phyloP scores from a whole-genome alignment of 345 rosid genomes.

The Cardamine resedifolia region DNA sequence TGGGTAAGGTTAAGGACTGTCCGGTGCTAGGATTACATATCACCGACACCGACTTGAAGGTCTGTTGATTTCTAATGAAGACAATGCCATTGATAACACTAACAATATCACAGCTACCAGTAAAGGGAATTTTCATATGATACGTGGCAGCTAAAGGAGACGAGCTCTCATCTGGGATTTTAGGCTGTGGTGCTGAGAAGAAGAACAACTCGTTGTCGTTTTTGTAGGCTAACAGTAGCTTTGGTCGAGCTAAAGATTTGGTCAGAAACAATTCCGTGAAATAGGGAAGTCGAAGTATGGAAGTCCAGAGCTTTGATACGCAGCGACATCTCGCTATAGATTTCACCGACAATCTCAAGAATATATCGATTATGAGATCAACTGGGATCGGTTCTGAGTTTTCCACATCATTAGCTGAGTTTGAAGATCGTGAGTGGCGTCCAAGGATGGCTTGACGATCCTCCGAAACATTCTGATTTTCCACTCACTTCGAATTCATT shows the following conservation, averaged over 20 bases:
- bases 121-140: neutral
- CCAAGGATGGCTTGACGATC: neutral
- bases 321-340: neutral
- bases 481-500: no score
- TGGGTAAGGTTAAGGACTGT: neutral
- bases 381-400: neutral
- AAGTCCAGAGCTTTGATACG: neutral
- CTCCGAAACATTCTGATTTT: no score
- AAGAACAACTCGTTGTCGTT: neutral
- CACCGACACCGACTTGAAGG: neutral
- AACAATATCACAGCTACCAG: neutral
- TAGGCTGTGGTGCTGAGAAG: neutral
- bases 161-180: neutral
- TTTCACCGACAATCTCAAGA: neutral
- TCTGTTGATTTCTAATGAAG: neutral
- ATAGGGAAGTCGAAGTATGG: neutral
- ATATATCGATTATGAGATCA: neutral
- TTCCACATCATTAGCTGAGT: neutral
- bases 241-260: neutral
- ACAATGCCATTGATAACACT: neutral
- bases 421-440: neutral
- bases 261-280: neutral
- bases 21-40: conserved; percentile 1
- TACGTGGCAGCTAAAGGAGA: neutral
- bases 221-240: neutral